Evolutionary conservation across 768 basidiomycete genomes (phyloP).

Genomic region (Lactarius quietus): DNA sequence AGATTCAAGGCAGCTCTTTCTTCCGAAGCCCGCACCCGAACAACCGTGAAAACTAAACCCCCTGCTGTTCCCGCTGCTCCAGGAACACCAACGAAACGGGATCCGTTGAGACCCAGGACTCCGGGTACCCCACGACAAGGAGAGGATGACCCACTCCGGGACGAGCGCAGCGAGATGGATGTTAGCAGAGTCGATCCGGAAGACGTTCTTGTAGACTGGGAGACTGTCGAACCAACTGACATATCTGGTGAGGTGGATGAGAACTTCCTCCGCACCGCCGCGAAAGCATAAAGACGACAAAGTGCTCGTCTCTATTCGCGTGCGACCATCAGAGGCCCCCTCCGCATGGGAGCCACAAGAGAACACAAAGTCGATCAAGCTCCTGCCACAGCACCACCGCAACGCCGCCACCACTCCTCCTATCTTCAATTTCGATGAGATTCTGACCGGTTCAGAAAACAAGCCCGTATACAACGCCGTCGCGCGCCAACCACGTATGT

Average conservation of each 20-base stretch:
- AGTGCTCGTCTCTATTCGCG: conserved; percentile 78
- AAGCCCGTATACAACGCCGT: conserved; percentile 75
- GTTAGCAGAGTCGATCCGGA: conserved; percentile 71
- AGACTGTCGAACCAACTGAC: conserved; percentile 67
- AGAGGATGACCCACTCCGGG: conserved; percentile 48
- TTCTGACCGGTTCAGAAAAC: conserved; percentile 76
- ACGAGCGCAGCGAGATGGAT: conserved; percentile 66
- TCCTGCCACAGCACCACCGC: conserved; percentile 55
- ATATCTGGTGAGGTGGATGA: conserved; percentile 68
- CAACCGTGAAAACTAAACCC: conserved; percentile 24
- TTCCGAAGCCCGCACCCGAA: conserved; percentile 24
- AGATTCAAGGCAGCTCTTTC: conserved; percentile 25
- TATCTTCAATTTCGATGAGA: conserved; percentile 67
- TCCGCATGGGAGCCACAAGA: conserved; percentile 55
- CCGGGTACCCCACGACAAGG: conserved; percentile 37
- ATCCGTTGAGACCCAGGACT: conserved; percentile 32
- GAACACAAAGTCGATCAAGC: conserved; percentile 51
- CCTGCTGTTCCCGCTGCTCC: conserved; percentile 18
- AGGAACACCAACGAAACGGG: conserved; percentile 26
- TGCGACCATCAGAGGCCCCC: conserved; percentile 53
- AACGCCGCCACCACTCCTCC: conserved; percentile 37
- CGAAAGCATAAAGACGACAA: conserved; percentile 72
- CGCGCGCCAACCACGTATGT: conserved; percentile 72
- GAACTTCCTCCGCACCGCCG: conserved; percentile 40
- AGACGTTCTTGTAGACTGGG: conserved; percentile 70